phyloP scores from a whole-genome alignment of 495 filamentous ascomycete genomes.

The Daldinia vernicosa region DNA sequence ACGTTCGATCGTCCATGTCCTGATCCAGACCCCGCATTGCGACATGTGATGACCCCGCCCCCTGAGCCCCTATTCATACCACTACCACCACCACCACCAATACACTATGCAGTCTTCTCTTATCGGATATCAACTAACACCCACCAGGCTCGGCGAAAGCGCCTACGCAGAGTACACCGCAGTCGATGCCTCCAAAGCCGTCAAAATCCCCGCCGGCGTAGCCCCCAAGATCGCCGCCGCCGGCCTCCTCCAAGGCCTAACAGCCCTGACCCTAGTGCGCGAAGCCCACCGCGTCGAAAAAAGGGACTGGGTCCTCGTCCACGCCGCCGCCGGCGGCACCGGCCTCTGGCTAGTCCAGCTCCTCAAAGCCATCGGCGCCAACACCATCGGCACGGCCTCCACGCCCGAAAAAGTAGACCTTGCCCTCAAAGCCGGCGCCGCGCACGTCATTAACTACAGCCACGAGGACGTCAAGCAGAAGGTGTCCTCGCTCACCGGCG shows the following conservation, averaged over 20 bases:
- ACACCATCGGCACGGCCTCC: slow-evolving; percentile 84
- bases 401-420: slow-evolving; percentile 75
- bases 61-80: neutral
- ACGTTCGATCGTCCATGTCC: slow-evolving; percentile 8
- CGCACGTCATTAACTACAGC: slow-evolving; percentile 76
- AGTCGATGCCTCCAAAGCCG: slow-evolving; percentile 62
- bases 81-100: neutral
- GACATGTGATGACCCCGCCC: neutral
- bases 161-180: slow-evolving; percentile 82
- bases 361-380: slow-evolving; percentile 74
- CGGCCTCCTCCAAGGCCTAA: slow-evolving; percentile 83
- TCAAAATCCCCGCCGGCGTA: slow-evolving; percentile 68
- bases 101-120: no score
- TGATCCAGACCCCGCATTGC: neutral
- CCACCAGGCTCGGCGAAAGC: slow-evolving; percentile 54
- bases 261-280: slow-evolving; percentile 81
- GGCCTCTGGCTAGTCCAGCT: slow-evolving; percentile 83
- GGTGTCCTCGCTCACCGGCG: slow-evolving; percentile 75
- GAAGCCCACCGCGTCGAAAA: slow-evolving; percentile 76
- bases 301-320: slow-evolving; percentile 86
- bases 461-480: slow-evolving; percentile 70
- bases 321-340: slow-evolving; percentile 91
- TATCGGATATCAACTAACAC: neutral
- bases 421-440: slow-evolving; percentile 73
- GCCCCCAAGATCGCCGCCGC: slow-evolving; percentile 66